Conservation (phyloP, 805 yeast species). For the Kodamaea sagamina region DNA sequence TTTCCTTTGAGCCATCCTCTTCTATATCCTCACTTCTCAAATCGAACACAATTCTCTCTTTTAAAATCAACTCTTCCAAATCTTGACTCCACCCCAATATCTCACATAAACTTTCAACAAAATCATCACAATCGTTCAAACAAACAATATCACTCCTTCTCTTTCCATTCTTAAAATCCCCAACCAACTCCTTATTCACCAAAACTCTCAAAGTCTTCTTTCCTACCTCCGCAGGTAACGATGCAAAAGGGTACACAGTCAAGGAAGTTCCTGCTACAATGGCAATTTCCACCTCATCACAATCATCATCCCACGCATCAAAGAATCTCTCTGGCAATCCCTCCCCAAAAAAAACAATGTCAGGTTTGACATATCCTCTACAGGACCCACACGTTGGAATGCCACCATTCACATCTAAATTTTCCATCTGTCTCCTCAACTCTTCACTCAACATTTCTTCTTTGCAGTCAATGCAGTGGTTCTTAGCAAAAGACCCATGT, state of each 20-base stretch:
- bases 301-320: constrained; percentile 62
- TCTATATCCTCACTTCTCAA: not conserved
- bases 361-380: constrained; percentile 82
- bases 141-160: constrained; percentile 63
- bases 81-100: constrained; percentile 67
- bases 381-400: constrained; percentile 65
- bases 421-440: constrained; percentile 41
- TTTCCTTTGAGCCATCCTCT: constrained; percentile 1
- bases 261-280: constrained; percentile 92
- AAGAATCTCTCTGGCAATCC: constrained; percentile 72
- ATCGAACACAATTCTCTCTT: constrained; percentile 10
- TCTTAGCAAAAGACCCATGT: constrained; percentile 88
- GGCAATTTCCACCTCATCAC: constrained; percentile 60
- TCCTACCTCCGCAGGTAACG: constrained; percentile 68
- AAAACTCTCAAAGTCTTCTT: constrained; percentile 55
- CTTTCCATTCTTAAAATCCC: constrained; percentile 54
- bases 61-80: constrained; percentile 41
- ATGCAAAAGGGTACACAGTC: constrained; percentile 88
- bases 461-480: constrained; percentile 80
- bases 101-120: constrained; percentile 54
- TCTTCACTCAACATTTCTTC: constrained; percentile 50
- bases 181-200: constrained; percentile 76
- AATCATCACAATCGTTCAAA: constrained; percentile 66
- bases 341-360: constrained; percentile 94
- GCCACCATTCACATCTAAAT: constrained; percentile 30